A percentile compares a stretch with the other conserved stretches of the same genome.
phyloP scores from a whole-genome alignment of 2,329 filamentous ascomycete genomes.

The Colletotrichum orbiculare region DNA sequence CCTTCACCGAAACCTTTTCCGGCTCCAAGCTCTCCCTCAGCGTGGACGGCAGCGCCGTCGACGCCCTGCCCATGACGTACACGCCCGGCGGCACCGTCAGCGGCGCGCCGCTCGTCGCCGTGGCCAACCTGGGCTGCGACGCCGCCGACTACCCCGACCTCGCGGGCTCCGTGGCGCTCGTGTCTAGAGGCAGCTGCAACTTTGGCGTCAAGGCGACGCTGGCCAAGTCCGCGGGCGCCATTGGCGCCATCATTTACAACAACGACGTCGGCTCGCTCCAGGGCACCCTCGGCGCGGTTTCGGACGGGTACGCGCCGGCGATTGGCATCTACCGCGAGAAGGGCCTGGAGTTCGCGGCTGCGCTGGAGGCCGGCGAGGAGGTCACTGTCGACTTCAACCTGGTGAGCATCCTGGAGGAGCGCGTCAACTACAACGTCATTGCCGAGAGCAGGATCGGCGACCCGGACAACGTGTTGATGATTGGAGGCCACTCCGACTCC shows the following conservation, averaged over 20 bases:
- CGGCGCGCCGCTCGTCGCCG: constrained; percentile 54
- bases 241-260: constrained; percentile 71
- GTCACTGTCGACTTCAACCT: constrained; percentile 51
- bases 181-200: constrained; percentile 68
- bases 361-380: constrained; percentile 45
- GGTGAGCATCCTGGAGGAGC: constrained; percentile 59
- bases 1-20: constrained; percentile 53
- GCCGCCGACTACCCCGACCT: constrained; percentile 64
- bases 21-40: constrained; percentile 45
- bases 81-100: constrained; percentile 59
- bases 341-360: constrained; percentile 47
- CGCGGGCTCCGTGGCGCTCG: constrained; percentile 67
- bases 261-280: constrained; percentile 61
- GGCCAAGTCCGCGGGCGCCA: constrained; percentile 67
- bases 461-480: constrained; percentile 58
- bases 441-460: constrained; percentile 62
- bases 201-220: constrained; percentile 68
- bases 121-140: constrained; percentile 65
- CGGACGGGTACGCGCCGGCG: constrained; percentile 59
- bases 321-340: constrained; percentile 63
- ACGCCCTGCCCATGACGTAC: constrained; percentile 55
- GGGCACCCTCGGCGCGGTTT: constrained; percentile 66
- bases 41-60: constrained; percentile 44
- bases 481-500: constrained; percentile 60
- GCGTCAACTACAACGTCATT: constrained; percentile 62